phyloP scores from a whole-genome alignment of 75 land plant species.

The Selaginella moellendorffii region DNA sequence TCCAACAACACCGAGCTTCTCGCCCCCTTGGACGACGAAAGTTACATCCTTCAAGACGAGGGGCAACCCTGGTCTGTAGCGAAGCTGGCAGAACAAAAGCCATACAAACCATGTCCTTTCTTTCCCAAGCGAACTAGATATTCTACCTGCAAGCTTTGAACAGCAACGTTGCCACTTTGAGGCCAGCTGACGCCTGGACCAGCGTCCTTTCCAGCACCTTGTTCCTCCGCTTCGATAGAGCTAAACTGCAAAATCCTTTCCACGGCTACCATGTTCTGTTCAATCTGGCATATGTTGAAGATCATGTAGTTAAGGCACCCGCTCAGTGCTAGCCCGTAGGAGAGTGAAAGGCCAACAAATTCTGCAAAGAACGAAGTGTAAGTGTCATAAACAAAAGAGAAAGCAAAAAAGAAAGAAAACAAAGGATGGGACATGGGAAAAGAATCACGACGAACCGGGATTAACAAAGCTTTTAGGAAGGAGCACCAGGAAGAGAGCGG shows the following conservation, averaged over 20 bases:
- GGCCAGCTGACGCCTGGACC: background rate
- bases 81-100: background rate
- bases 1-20: background rate
- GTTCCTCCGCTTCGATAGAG: background rate
- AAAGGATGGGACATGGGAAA: background rate
- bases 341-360: slow-evolving; percentile 1
- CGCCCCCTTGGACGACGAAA: background rate
- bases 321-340: slow-evolving; percentile 4
- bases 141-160: background rate
- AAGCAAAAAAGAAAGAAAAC: too few relatives aligned
- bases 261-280: slow-evolving; percentile 7
- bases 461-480: slow-evolving; percentile 9
- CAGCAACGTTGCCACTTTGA: background rate
- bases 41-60: background rate
- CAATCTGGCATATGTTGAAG: background rate
- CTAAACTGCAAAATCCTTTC: slow-evolving; percentile 5
- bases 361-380: background rate
- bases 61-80: background rate
- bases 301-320: slow-evolving; percentile 7
- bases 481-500: slow-evolving; percentile 2
- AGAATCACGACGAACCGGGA: background rate
- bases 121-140: too few relatives aligned
- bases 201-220: background rate
- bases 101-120: too few relatives aligned
- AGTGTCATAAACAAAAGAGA: background rate